Conservation (phyloP, 2,329 filamentous ascomycete species). For the Coniochaeta ligniaria region DNA sequence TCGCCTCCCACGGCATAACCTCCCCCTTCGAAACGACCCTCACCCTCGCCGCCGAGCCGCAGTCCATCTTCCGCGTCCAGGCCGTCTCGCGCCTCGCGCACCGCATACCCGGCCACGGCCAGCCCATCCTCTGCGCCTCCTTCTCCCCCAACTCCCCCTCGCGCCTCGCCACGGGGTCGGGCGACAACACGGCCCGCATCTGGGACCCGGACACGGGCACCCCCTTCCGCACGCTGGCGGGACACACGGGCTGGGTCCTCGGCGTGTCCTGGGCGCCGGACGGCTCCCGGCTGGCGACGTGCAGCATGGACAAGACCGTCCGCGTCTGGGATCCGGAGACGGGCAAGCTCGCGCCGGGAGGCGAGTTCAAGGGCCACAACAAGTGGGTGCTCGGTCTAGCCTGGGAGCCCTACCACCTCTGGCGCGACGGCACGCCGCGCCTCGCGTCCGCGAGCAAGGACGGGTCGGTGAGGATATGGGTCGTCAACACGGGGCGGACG, state of each 20-base stretch:
- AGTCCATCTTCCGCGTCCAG: constrained; percentile 90
- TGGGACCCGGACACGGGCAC: constrained; percentile 96
- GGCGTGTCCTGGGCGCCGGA: constrained; percentile 85
- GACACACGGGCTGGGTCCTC: constrained; percentile 85
- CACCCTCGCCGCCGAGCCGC: constrained; percentile 60
- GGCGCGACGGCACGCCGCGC: constrained; percentile 64
- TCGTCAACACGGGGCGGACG: constrained; percentile 67
- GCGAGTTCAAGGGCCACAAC: constrained; percentile 72
- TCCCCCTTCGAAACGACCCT: constrained; percentile 20
- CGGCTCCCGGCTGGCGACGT: constrained; percentile 73
- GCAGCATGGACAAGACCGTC: constrained; percentile 90
- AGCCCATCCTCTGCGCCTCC: constrained; percentile 78
- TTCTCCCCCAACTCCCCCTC: constrained; percentile 77
- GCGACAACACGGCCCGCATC: constrained; percentile 84
- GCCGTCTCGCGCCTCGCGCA: constrained; percentile 86
- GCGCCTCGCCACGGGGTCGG: constrained; percentile 78
- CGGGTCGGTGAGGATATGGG: constrained; percentile 80
- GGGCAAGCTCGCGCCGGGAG: constrained; percentile 60
- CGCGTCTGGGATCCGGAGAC: constrained; percentile 81
- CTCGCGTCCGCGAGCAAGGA: constrained; percentile 88
- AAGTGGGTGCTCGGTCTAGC: constrained; percentile 84
- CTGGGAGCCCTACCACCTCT: constrained; percentile 91
- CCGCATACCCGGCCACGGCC: constrained; percentile 82
- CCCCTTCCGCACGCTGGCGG: constrained; percentile 75
- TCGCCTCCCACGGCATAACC: constrained; percentile 1